phyloP scores from a whole-genome alignment of 106 monocot genomes.

The Dendrobium nobile region DNA sequence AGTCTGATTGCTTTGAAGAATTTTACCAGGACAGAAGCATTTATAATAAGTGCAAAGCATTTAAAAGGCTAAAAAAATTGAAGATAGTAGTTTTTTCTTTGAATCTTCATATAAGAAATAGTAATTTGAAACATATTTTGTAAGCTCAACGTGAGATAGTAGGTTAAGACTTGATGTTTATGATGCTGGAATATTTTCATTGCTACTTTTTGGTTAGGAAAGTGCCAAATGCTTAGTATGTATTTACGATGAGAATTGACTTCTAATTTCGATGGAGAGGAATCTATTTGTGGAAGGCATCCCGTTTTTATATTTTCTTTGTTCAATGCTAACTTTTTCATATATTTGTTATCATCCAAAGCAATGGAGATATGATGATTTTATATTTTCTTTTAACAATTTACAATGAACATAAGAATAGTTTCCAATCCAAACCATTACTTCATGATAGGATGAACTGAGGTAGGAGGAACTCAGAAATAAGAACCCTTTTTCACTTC shows the following conservation, averaged over 20 bases:
- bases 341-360: neutral
- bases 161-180: neutral
- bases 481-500: neutral
- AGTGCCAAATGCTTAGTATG: neutral
- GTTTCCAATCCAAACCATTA: neutral
- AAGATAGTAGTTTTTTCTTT: neutral
- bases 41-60: neutral
- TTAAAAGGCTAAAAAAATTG: neutral
- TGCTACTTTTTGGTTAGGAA: slow-evolving; percentile 1
- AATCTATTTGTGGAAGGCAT: neutral
- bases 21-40: neutral
- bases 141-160: neutral
- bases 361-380: neutral
- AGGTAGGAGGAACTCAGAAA: neutral
- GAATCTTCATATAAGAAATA: neutral
- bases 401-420: neutral
- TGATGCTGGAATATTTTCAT: neutral
- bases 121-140: neutral
- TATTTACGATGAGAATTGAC: neutral
- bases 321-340: neutral
- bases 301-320: neutral
- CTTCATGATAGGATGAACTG: neutral
- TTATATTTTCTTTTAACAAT: neutral
- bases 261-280: neutral
- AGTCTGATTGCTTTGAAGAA: neutral